phyloP scores from a whole-genome alignment of 2,329 filamentous ascomycete species.

The Drechslerella coelobrocha region DNA sequence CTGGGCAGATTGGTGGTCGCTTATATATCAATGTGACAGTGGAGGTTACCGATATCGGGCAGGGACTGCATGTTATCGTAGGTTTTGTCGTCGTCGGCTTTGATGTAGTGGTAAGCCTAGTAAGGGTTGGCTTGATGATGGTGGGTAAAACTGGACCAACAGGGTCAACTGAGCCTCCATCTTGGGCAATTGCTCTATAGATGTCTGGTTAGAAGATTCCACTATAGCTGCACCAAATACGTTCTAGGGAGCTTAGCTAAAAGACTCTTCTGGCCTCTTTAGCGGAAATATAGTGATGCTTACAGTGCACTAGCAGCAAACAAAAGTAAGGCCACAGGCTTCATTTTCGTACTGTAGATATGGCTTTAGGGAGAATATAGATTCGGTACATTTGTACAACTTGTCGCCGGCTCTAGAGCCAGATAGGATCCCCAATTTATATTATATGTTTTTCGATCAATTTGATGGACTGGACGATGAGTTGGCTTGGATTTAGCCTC shows the following conservation, averaged over 20 bases:
- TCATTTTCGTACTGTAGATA: no score
- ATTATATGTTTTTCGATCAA: no score
- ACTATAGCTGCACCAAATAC: background rate
- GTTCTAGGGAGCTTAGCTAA: background rate
- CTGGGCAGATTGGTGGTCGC: slow-evolving; percentile 35
- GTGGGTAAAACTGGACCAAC: slow-evolving; percentile 18
- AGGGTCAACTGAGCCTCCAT: background rate
- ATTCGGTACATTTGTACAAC: no score
- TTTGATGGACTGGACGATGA: no score
- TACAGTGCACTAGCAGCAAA: no score
- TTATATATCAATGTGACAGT: slow-evolving; percentile 24
- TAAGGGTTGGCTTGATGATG: slow-evolving; percentile 25
- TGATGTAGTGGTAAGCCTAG: slow-evolving; percentile 6
- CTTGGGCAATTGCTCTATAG: slow-evolving; percentile 20
- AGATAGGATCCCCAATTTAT: no score
- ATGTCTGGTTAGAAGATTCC: background rate
- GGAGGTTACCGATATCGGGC: slow-evolving; percentile 27
- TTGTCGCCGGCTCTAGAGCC: no score
- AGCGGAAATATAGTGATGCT: no score
- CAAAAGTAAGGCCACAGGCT: no score
- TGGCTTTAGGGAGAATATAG: no score
- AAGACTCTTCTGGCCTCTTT: no score
- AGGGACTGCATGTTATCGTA: slow-evolving; percentile 17
- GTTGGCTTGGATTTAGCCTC: no score
- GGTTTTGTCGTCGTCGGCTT: slow-evolving; percentile 5